These are phyloP conservation scores for Linum lewisii DNA, from an alignment of 345 rosid species.

Conservation along the genomic window DNA sequence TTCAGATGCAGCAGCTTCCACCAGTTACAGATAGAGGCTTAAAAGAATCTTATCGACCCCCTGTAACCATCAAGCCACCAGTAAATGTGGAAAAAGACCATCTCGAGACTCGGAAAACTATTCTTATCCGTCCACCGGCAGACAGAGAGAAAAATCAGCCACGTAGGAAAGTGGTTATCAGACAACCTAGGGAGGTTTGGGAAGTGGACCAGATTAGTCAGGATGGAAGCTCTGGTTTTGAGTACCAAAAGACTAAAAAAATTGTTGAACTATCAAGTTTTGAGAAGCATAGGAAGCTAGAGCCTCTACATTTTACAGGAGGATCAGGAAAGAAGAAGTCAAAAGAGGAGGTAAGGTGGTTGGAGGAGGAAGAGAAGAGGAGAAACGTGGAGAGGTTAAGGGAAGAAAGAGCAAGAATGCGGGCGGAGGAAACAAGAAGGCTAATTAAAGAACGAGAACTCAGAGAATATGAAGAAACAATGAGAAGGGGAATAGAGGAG, in stretches of 20 bases:
- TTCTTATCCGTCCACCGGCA: slow-evolving; percentile 77
- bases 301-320: slow-evolving; percentile 27
- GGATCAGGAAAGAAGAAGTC: slow-evolving; percentile 45
- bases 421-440: slow-evolving; percentile 33
- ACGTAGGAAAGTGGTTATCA: slow-evolving; percentile 72
- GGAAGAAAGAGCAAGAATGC: slow-evolving; percentile 41
- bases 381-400: slow-evolving; percentile 40
- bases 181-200: slow-evolving; percentile 56
- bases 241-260: slow-evolving; percentile 69
- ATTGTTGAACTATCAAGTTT: slow-evolving; percentile 67
- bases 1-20: slow-evolving; percentile 21
- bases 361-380: slow-evolving; percentile 75
- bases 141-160: slow-evolving; percentile 52
- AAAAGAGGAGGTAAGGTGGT: slow-evolving; percentile 54
- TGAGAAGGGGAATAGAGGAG: slow-evolving; percentile 76
- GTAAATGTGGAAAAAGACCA: slow-evolving; percentile 44
- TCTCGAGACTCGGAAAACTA: slow-evolving; percentile 56
- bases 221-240: slow-evolving; percentile 55
- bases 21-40: slow-evolving; percentile 39
- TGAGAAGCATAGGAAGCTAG: slow-evolving; percentile 40
- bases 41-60: slow-evolving; percentile 43
- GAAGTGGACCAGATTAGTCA: slow-evolving; percentile 65
- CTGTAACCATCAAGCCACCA: slow-evolving; percentile 54
- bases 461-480: slow-evolving; percentile 57
- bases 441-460: slow-evolving; percentile 53